A percentile compares a stretch with the other conserved stretches of the same genome.
Evolutionary conservation across 2,329 filamentous ascomycete genomes (phyloP).

Genomic region (Didymella pinodella): DNA sequence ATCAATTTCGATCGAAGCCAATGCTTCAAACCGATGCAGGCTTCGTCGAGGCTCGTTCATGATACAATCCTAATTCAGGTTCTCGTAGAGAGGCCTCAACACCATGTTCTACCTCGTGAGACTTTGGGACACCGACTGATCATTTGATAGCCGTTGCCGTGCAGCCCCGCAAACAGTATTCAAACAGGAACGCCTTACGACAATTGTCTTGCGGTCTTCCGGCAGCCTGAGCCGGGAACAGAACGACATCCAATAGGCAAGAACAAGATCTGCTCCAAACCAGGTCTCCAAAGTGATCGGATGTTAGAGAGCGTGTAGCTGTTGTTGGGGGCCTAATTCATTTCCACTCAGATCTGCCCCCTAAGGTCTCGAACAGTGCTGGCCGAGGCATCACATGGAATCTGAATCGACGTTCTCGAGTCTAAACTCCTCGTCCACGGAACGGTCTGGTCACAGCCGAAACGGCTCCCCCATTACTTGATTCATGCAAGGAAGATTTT

Average conservation of each 20-base stretch:
- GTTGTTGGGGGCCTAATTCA: constrained; percentile 14
- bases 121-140: background rate
- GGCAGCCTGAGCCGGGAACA: background rate
- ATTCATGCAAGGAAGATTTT: constrained; percentile 10
- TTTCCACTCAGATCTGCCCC: constrained; percentile 1
- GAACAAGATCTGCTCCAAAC: background rate
- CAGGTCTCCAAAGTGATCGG: background rate
- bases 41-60: background rate
- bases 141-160: constrained; percentile 4
- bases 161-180: background rate
- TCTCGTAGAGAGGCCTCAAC: background rate
- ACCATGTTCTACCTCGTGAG: background rate
- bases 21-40: background rate
- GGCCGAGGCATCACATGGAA: background rate
- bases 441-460: background rate
- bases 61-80: background rate
- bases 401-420: background rate
- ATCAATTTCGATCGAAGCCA: background rate
- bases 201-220: too few relatives aligned
- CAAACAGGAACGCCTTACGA: background rate
- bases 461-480: background rate
- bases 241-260: background rate
- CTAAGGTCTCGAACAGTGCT: background rate
- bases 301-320: background rate
- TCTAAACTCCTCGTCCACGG: background rate